Evolutionary conservation across 805 yeast genomes (phyloP), one percentile per base, ranked within the genome.

Genomic region (Candida stauntonica): DNA sequence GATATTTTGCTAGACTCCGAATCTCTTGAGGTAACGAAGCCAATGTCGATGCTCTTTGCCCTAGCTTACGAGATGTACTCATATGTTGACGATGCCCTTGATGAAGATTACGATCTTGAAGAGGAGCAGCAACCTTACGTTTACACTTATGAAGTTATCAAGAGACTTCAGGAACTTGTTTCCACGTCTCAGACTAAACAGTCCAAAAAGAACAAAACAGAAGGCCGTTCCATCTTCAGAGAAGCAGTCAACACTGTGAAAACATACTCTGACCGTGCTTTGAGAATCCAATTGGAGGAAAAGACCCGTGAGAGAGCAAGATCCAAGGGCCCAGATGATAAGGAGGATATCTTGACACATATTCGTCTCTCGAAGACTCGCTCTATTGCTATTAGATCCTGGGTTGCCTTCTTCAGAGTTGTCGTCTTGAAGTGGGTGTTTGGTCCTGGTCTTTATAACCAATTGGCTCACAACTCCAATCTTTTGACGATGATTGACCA

Each of bases 191-290:
- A 79, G 5, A 78, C 79, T 41, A 74, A 68, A 36, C 54, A 78
- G 3, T 72, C 81, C 19, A 81, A 81, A 48, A 77, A 74, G 51
- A 85, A 79, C 44, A 80, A 77, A 54, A 72, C 71, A 42, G 77
- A 73, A 27, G 65, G 75, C 18, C 75, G 76, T 44, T 72, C 85
- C 1, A 66, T 80, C 1, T 77, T 79, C 56, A 66, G 79, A 51
- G 82, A 80, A 42, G 75, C 79, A 15, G 56, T 70, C 29, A 59
- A 59, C 26, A 76, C 82, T 0, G 61, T 79, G 9, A 66, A 64
- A 35, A 52, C 53, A 14, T 71, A 68, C 46, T 39, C 66, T 50
- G 50, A 58, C 36, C 36, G 63, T 46, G 44, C 60, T 45, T 33
- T 54, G 63, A 58, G 63, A 54, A 17, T 68, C 57, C 46, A 45